These are phyloP conservation scores for Chaetomium globosum DNA, from an alignment of 2,329 filamentous ascomycete species.

Conservation along the genomic window DNA sequence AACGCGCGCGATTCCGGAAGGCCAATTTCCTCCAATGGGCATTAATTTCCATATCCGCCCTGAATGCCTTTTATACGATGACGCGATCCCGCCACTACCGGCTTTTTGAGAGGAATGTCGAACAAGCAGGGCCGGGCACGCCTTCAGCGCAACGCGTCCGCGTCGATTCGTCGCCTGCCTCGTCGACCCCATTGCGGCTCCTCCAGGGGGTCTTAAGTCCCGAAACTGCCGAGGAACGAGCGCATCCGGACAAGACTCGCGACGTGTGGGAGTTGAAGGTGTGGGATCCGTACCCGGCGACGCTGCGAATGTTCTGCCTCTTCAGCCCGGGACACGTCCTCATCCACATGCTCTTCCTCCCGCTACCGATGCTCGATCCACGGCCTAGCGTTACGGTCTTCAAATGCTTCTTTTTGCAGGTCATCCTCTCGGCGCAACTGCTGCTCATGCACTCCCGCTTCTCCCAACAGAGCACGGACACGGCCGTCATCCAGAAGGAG, in stretches of 20 bases:
- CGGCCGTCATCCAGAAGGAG: slow-evolving; percentile 81
- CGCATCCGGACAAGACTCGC: slow-evolving; percentile 76
- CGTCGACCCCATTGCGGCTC: slow-evolving; percentile 77
- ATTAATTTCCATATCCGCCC: slow-evolving; percentile 65
- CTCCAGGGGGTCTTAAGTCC: slow-evolving; percentile 68
- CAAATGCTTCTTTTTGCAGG: slow-evolving; percentile 75
- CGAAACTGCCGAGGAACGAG: slow-evolving; percentile 75
- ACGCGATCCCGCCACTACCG: slow-evolving; percentile 82
- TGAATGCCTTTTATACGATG: slow-evolving; percentile 82
- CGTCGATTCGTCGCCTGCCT: slow-evolving; percentile 78
- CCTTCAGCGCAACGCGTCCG: slow-evolving; percentile 86
- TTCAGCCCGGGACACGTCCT: slow-evolving; percentile 95
- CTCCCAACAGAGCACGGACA: slow-evolving; percentile 82
- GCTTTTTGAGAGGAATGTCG: slow-evolving; percentile 84
- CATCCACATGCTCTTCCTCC: slow-evolving; percentile 85
- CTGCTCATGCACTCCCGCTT: slow-evolving; percentile 73
- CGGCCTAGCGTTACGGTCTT: slow-evolving; percentile 84
- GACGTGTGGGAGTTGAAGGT: slow-evolving; percentile 95
- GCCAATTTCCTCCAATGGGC: slow-evolving; percentile 70
- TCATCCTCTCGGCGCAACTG: slow-evolving; percentile 76
- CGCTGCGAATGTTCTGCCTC: slow-evolving; percentile 78
- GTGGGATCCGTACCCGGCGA: slow-evolving; percentile 90
- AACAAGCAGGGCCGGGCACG: slow-evolving; percentile 68
- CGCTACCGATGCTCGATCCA: slow-evolving; percentile 72
- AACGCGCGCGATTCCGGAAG: slow-evolving; percentile 47